Base-by-base conservation (phyloP, 2,329 filamentous ascomycete species). In the Diaporthe vexans region DNA sequence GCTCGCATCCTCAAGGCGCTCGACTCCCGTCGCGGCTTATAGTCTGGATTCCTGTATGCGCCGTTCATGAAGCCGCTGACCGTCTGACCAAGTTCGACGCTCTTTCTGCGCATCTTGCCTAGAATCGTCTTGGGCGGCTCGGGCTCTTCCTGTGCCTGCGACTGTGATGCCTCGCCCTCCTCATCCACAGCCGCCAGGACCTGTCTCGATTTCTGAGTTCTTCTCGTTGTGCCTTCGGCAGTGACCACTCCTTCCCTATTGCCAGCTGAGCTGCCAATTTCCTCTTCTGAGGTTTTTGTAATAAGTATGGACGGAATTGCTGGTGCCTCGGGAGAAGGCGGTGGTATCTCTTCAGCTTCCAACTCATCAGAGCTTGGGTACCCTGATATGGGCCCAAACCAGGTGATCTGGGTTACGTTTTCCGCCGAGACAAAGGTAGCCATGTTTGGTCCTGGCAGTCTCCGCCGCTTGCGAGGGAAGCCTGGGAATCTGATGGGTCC, bases 1-100 rank as follows among this genome's bases (percentile, higher is more conserved):
- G 59, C 63, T 26, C 54, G 71, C 43, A 75, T 73, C 3, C 73
- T 58, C 9, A 51, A 21, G 6, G 56, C 51, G 19, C 56, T 74
- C 2, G 74, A 74, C n/a, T 74, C 72, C 19, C 74, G 68, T 17
- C 74, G 58, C 17, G 74, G 74, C 19, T 56, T 71, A 40, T 76
- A 71, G 24, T 76, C 74, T 17, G 63, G 8, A 19, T 76, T 76
- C 24, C 63, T 46, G 52, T 74, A 74, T 24, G 65, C 74, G 21
- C 74, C 72, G 37, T 76, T 76, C n/a, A 72, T 37, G 37, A 74
- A 65, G 48, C 68, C 63, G 17, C 72, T 63, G 6, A 74, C 24
- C 40, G 69, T 63, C 17, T 63, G 61, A 2, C 74, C 69, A 15
- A 72, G 29, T 19, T 72, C 68, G 11, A 63, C 35, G 26, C 74